Evolutionary conservation across 768 basidiomycete genomes (phyloP).

Genomic region (Hydnum rufescens): DNA sequence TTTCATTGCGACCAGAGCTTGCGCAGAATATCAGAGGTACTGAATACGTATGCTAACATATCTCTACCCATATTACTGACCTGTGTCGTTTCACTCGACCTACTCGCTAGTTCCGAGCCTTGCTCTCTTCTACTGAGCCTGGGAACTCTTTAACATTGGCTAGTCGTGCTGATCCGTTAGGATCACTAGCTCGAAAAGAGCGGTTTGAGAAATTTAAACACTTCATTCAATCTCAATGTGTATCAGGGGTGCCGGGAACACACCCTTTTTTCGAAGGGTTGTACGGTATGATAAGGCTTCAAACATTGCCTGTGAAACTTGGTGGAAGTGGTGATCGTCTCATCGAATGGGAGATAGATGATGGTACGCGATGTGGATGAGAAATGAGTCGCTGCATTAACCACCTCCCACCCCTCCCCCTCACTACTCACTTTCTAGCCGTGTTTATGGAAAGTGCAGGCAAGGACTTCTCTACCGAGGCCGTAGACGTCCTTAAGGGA

Average conservation of each 20-base stretch:
- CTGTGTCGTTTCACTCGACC: neutral
- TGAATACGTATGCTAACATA: neutral
- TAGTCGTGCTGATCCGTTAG: slow-evolving; percentile 43
- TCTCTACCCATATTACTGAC: neutral
- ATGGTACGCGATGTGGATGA: slow-evolving; percentile 20
- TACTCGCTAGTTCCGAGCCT: slow-evolving; percentile 40
- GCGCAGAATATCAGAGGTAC: slow-evolving; percentile 45
- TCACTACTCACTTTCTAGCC: slow-evolving; percentile 24
- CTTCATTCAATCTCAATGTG: slow-evolving; percentile 70
- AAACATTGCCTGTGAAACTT: slow-evolving; percentile 56
- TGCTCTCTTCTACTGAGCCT: slow-evolving; percentile 55
- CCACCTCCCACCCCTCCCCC: too few species aligned
- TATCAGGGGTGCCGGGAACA: slow-evolving; percentile 71
- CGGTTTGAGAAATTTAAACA: slow-evolving; percentile 53
- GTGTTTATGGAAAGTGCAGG: slow-evolving; percentile 88
- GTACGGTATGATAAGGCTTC: slow-evolving; percentile 66
- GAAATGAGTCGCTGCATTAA: too few species aligned
- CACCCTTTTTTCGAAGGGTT: slow-evolving; percentile 64
- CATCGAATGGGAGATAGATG: slow-evolving; percentile 83
- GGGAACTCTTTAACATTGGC: slow-evolving; percentile 64
- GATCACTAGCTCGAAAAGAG: slow-evolving; percentile 51
- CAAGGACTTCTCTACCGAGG: slow-evolving; percentile 87
- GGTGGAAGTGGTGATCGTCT: slow-evolving; percentile 58
- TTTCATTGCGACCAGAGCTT: slow-evolving; percentile 67
- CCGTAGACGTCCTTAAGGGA: slow-evolving; percentile 77